phyloP scores from a whole-genome alignment of 257 asterid genomes.

The Verbena officinalis region DNA sequence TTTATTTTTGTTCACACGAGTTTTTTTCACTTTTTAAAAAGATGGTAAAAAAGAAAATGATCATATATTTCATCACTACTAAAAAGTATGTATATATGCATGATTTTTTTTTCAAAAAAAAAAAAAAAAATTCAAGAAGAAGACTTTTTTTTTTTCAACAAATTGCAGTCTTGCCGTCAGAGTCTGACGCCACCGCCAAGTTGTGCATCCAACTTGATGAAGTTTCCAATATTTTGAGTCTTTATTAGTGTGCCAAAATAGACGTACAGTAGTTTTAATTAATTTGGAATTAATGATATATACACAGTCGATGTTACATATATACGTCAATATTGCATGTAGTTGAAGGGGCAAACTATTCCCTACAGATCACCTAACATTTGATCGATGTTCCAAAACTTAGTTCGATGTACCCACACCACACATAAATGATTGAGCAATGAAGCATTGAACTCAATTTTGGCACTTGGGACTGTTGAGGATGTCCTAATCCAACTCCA shows the following conservation, averaged over 20 bases:
- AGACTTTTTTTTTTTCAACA: too few relatives aligned
- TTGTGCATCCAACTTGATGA: slow-evolving; percentile 17
- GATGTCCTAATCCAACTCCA: not conserved
- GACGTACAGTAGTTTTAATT: not conserved
- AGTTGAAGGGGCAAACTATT: slow-evolving; percentile 35
- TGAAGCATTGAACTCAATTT: slow-evolving; percentile 32
- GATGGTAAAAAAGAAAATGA: too few relatives aligned
- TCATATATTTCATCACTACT: too few relatives aligned
- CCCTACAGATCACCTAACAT: slow-evolving; percentile 39
- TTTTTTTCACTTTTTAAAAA: too few relatives aligned
- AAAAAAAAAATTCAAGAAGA: slow-evolving; percentile 1
- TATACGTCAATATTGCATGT: slow-evolving; percentile 25
- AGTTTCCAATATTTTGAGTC: slow-evolving; percentile 4
- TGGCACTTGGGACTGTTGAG: slow-evolving; percentile 6
- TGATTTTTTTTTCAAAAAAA: not conserved
- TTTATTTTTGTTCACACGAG: too few relatives aligned
- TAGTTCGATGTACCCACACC: slow-evolving; percentile 49
- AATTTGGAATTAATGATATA: not conserved
- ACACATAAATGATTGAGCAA: slow-evolving; percentile 8
- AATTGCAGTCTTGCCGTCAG: too few relatives aligned
- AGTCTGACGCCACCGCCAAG: slow-evolving; percentile 32
- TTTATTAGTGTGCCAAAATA: slow-evolving; percentile 14
- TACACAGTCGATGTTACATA: not conserved
- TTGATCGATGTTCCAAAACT: slow-evolving; percentile 24
- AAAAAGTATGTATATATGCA: too few relatives aligned